Percentiles rank a stretch among this genome's conserved stretches.
Evolutionary conservation across 2,329 filamentous ascomycete species (phyloP).

Genomic region (Phialemoniopsis sp.): DNA sequence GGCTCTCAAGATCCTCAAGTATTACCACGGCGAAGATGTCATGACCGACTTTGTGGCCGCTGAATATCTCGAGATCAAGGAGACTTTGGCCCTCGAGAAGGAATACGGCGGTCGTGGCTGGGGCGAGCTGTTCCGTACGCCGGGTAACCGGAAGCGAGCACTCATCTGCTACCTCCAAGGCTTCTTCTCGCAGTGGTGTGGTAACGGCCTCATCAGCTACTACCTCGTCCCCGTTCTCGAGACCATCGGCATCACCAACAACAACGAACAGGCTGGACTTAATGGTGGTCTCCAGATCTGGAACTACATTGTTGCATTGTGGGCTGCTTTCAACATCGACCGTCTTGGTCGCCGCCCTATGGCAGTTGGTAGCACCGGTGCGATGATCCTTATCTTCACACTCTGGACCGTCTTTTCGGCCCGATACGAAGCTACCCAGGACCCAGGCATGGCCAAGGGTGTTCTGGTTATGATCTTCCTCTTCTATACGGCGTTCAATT

Average conservation of each 20-base stretch:
- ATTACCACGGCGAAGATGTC: too few species aligned
- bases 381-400: too few species aligned
- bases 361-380: too few species aligned
- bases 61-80: too few species aligned
- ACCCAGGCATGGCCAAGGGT: slow-evolving; percentile 37
- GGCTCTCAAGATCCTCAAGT: too few species aligned
- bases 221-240: slow-evolving; percentile 6
- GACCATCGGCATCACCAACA: slow-evolving; percentile 18
- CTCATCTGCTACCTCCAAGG: slow-evolving; percentile 51
- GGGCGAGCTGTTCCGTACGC: slow-evolving; percentile 52
- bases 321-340: slow-evolving; percentile 40
- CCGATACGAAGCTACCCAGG: slow-evolving; percentile 35
- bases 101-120: slow-evolving; percentile 47
- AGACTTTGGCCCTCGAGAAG: slow-evolving; percentile 47
- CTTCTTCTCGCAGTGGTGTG: slow-evolving; percentile 11
- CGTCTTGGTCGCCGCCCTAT: slow-evolving; percentile 40
- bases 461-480: slow-evolving; percentile 51
- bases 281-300: too few species aligned
- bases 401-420: slow-evolving; percentile 46
- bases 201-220: slow-evolving; percentile 12
- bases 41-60: too few species aligned
- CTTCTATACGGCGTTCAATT: slow-evolving; percentile 50
- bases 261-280: slow-evolving; percentile 46
- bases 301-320: slow-evolving; percentile 48
- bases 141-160: slow-evolving; percentile 58